Evolutionary conservation across 164 flowering plant genomes (phyloP), one percentile per base, ranked within the genome.

Genomic region (Brasenia schreberi): DNA sequence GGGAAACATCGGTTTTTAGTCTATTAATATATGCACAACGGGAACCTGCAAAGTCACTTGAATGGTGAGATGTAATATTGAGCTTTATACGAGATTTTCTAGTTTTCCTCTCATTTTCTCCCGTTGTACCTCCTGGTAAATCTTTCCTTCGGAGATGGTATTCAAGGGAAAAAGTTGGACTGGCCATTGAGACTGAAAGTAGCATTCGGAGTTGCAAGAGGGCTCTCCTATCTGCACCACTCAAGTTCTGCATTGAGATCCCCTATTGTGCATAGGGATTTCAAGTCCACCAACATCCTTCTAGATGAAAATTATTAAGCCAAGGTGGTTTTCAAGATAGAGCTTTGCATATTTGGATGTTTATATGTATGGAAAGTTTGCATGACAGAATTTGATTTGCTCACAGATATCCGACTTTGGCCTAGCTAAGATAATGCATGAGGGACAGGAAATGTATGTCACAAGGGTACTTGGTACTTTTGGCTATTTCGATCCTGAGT

Each of bases 221-320:
- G 97, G 39, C 96, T 95, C 68, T 88, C 92, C 62, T 92, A 92
- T 78, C 94, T 92, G 60, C 97, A 95, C 89, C 97, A 95, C 89
- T 96, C 56, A 80, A 93, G 75, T 77, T 88, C 65, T 76, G 83
- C 43, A 85, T 85, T 61, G 96, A 97, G 27, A 88, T 87, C 73
- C 33, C 99, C 97, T 19, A 83, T 95, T 66, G 81, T 95, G 63
- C 99, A 92, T 58, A 82, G 99, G 76, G 97, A 95, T 80, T 90
- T 95, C 77, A 92, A 95, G 79, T 92, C 99, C 56, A 88, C 96
- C 79, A 92, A 92, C 72, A 79, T 95, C 64, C 96, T 92, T 68
- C 75, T 95, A 65, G 75, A 71, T 63, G 69, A 73, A 68, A 81
- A 88, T 72, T 88, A 81, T 74, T 96, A 89, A 67, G 94, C 96